Conservation (phyloP, 768 basidiomycete species). For the Tubosaeta sp. region DNA sequence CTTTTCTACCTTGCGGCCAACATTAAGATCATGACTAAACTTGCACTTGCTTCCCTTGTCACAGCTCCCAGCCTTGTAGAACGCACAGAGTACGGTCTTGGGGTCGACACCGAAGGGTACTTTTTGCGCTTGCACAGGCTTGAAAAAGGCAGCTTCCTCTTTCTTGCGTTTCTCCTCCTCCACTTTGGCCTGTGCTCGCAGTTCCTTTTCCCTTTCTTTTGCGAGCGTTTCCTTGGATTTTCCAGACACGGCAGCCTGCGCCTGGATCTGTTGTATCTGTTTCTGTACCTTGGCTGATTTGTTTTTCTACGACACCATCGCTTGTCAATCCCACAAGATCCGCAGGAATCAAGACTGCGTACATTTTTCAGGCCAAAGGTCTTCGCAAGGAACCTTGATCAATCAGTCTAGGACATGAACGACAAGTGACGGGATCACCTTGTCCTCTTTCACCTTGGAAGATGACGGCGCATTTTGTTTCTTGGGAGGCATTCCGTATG, state of each 20-base stretch:
- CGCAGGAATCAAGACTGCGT: slow-evolving; percentile 25
- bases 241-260: slow-evolving; percentile 67
- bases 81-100: slow-evolving; percentile 89
- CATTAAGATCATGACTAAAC: slow-evolving; percentile 90
- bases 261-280: slow-evolving; percentile 74
- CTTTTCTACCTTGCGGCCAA: slow-evolving; percentile 91
- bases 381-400: slow-evolving; percentile 38
- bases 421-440: slow-evolving; percentile 43
- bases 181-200: slow-evolving; percentile 67
- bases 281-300: slow-evolving; percentile 92
- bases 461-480: slow-evolving; percentile 53
- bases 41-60: slow-evolving; percentile 96
- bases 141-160: slow-evolving; percentile 81
- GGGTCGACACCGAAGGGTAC: slow-evolving; percentile 96
- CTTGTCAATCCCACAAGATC: slow-evolving; percentile 7
- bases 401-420: slow-evolving; percentile 20
- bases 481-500: slow-evolving; percentile 70
- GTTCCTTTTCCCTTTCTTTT: slow-evolving; percentile 81
- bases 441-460: slow-evolving; percentile 77
- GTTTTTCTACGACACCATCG: slow-evolving; percentile 62
- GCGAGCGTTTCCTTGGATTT: slow-evolving; percentile 77
- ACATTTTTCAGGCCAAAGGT: slow-evolving; percentile 91
- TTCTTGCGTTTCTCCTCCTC: slow-evolving; percentile 82
- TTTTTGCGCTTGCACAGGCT: slow-evolving; percentile 77
- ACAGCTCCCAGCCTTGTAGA: slow-evolving; percentile 88